These are phyloP conservation scores for Starmerella sp. DNA, from an alignment of 805 yeast species.

Conservation along the genomic window DNA sequence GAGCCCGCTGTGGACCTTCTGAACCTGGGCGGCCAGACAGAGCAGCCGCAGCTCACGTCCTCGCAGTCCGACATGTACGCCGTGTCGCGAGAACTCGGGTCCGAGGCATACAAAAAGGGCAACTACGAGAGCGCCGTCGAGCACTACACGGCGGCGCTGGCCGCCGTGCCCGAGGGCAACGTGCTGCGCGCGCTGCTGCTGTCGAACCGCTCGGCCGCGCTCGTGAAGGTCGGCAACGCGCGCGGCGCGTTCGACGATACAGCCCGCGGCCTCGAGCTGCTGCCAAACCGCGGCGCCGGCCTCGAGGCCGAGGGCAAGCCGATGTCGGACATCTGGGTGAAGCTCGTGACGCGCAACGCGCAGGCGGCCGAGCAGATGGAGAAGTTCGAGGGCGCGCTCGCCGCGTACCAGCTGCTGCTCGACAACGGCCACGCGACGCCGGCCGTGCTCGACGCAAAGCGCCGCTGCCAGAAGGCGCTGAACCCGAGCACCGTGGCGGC, in stretches of 20 bases:
- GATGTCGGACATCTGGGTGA: constrained; percentile 61
- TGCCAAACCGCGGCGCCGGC: constrained; percentile 23
- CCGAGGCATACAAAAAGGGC: constrained; percentile 62
- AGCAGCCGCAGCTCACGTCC: constrained; percentile 19
- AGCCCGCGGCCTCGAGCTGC: constrained; percentile 37
- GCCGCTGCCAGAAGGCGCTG: constrained; percentile 59
- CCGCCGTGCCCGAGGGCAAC: constrained; percentile 52
- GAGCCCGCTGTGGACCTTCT: constrained; percentile 17
- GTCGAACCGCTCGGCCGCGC: constrained; percentile 65
- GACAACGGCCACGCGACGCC: constrained; percentile 57
- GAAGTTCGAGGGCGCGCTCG: constrained; percentile 51
- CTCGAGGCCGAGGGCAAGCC: constrained; percentile 39
- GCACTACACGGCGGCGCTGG: constrained; percentile 46
- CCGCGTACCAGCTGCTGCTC: constrained; percentile 49
- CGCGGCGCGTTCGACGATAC: constrained; percentile 40
- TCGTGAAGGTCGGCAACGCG: constrained; percentile 59
- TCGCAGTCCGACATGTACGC: constrained; percentile 27
- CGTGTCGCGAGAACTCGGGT: constrained; percentile 37
- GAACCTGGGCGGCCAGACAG: constrained; percentile 14
- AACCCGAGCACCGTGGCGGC: constrained; percentile 40
- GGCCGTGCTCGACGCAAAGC: constrained; percentile 63
- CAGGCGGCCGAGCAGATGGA: constrained; percentile 79
- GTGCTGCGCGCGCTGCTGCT: constrained; percentile 52
- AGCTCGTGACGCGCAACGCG: constrained; percentile 58
- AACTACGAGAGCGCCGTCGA: constrained; percentile 60